Evolutionary conservation across 306 rosid species (phyloP).

Genomic region (Crataegus laevigata): DNA sequence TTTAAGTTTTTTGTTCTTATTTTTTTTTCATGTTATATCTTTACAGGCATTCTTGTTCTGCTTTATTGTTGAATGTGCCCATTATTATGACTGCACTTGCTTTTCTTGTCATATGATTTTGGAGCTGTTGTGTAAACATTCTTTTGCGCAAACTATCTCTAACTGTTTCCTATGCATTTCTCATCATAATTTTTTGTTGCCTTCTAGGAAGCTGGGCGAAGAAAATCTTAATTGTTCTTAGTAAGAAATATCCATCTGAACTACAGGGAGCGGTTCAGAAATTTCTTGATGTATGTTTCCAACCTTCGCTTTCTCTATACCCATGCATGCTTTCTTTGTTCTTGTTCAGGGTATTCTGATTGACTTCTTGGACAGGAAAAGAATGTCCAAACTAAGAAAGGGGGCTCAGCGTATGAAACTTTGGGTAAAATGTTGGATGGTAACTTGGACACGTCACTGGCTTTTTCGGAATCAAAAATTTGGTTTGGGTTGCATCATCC

Average conservation of each 20-base stretch:
- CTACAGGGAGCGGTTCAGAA: constrained; percentile 60
- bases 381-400: constrained; percentile 43
- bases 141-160: neutral
- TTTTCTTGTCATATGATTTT: neutral
- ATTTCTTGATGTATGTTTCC: constrained; percentile 54
- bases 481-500: constrained; percentile 88
- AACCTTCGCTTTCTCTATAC: neutral
- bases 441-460: constrained; percentile 38
- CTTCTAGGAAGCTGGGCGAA: constrained; percentile 65
- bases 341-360: constrained; percentile 12
- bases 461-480: constrained; percentile 53
- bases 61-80: neutral
- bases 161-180: neutral
- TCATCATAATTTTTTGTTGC: constrained; percentile 17
- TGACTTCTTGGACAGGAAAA: constrained; percentile 41
- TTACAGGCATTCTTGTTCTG: neutral
- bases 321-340: neutral
- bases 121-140: neutral
- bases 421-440: constrained; percentile 64
- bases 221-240: constrained; percentile 47
- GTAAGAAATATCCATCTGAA: constrained; percentile 68
- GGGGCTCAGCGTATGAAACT: constrained; percentile 40
- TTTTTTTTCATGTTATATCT: neutral
- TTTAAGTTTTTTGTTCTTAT: neutral
- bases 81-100: neutral